A percentile compares a stretch with the other conserved stretches of the same genome.
Evolutionary conservation across 495 filamentous ascomycete species (phyloP).

Genomic region (Aspergillus asperescens): DNA sequence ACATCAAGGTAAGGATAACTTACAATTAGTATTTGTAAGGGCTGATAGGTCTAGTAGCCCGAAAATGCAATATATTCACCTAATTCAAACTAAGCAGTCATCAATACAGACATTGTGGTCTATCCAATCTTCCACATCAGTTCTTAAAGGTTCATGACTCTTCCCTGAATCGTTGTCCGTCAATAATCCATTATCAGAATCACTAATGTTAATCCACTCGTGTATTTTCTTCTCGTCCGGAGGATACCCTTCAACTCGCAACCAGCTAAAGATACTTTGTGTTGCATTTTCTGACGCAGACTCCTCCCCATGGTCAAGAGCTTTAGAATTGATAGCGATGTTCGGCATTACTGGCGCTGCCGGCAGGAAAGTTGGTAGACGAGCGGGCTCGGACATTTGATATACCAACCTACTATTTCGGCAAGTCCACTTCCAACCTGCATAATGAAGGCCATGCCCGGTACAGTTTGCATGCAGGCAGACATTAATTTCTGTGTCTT

Average conservation of each 20-base stretch:
- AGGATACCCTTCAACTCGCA: constrained; percentile 2
- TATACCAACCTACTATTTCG: background rate
- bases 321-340: background rate
- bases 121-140: background rate
- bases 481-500: constrained; percentile 4
- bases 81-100: no score
- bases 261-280: constrained; percentile 2
- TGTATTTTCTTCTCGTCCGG: constrained; percentile 1
- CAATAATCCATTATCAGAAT: background rate
- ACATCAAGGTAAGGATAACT: no score
- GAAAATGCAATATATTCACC: no score
- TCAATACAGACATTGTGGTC: background rate
- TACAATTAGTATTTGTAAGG: no score
- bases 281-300: constrained; percentile 1
- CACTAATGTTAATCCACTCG: background rate
- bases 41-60: no score
- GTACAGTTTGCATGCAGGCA: constrained; percentile 2
- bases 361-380: background rate
- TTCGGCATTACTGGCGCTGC: background rate
- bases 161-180: background rate
- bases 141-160: background rate
- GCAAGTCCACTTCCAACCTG: constrained; percentile 5
- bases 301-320: background rate
- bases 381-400: background rate
- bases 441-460: constrained; percentile 1